phyloP scores from a whole-genome alignment of 148 eudicot genomes.

The Camellia sinensis region DNA sequence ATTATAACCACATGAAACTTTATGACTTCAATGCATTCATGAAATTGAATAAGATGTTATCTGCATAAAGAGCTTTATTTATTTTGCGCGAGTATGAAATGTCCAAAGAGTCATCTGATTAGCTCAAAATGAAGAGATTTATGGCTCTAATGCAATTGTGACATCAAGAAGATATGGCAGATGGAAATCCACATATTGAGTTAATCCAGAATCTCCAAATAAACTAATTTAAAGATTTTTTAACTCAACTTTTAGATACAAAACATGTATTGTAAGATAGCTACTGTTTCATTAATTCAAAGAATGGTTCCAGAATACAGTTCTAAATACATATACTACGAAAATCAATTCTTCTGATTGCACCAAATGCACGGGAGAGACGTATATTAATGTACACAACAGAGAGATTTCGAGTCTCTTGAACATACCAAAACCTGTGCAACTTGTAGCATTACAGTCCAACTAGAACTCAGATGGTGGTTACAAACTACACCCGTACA shows the following conservation, averaged over 20 bases:
- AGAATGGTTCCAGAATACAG: conserved; percentile 12
- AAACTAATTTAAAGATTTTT: neutral
- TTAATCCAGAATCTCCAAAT: neutral
- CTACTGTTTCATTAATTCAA: neutral
- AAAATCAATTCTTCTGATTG: neutral
- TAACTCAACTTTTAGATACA: neutral
- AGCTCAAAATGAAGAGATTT: neutral
- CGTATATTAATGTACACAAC: conserved; percentile 2
- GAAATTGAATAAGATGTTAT: too few species aligned
- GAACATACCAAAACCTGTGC: conserved; percentile 15
- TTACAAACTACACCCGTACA: neutral
- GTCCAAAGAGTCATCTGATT: conserved; percentile 6
- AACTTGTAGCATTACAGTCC: neutral
- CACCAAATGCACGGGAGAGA: neutral
- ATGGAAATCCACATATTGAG: neutral
- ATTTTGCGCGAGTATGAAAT: neutral
- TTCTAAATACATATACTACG: conserved; percentile 9
- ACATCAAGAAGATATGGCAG: too few species aligned
- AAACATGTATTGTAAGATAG: neutral
- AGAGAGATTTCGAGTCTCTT: conserved; percentile 1
- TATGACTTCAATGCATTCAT: too few species aligned
- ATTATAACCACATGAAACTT: too few species aligned
- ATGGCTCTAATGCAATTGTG: neutral
- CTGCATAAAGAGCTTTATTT: too few species aligned
- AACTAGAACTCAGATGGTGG: conserved; percentile 1